Conservation (phyloP, 2,329 filamentous ascomycete genomes). For the Penicillium vulpinum region DNA sequence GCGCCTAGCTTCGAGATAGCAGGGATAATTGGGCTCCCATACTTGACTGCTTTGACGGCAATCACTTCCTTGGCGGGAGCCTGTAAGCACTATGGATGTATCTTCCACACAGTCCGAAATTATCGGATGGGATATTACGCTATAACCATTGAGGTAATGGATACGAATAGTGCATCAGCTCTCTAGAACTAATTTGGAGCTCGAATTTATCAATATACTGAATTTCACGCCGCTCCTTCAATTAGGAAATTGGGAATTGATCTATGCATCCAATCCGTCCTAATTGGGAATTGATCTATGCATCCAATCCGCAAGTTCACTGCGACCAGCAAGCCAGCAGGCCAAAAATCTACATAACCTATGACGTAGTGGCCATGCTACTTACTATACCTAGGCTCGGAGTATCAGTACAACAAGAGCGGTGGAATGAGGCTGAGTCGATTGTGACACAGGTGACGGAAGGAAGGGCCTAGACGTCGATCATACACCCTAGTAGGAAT, state of each 20-base stretch:
- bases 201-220: no score
- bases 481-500: not conserved
- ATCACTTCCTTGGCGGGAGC: not conserved
- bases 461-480: not conserved
- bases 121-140: no score
- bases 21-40: not conserved
- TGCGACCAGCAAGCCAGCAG: not conserved
- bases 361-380: not conserved
- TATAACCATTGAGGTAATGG: no score
- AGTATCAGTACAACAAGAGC: not conserved
- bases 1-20: not conserved
- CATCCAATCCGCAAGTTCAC: no score
- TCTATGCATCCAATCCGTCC: no score
- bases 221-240: no score
- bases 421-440: no score
- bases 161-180: no score
- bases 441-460: not conserved
- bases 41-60: not conserved
- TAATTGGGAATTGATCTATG: no score
- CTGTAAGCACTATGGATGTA: not conserved
- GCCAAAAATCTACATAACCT: not conserved
- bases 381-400: not conserved
- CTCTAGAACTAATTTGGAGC: no score
- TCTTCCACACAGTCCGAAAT: not conserved
- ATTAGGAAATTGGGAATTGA: no score